phyloP scores from a whole-genome alignment of 257 asterid species.

The Rehmannia glutinosa region DNA sequence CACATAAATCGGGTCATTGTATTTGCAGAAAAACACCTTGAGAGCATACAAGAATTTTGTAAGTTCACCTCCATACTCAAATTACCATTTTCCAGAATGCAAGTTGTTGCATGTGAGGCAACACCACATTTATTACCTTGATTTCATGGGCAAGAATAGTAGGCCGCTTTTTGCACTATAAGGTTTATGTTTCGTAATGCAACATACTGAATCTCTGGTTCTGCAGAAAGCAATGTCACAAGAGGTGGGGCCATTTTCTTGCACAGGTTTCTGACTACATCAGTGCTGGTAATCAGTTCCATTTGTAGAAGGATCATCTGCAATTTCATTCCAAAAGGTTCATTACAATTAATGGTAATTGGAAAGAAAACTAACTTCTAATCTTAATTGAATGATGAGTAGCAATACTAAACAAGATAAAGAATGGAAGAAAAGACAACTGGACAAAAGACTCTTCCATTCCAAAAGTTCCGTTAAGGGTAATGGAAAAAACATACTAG shows the following conservation, averaged over 20 bases:
- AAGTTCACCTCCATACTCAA: conserved; percentile 10
- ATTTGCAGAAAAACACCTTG: conserved; percentile 97
- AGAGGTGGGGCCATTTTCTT: conserved; percentile 99
- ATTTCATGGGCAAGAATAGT: conserved; percentile 97
- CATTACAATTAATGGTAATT: background rate
- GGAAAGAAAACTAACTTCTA: conserved; percentile 7
- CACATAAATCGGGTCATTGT: conserved; percentile 97
- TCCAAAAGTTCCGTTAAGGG: conserved; percentile 6
- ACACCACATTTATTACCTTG: conserved; percentile 46
- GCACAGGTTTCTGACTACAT: conserved; percentile 95
- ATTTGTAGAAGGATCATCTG: conserved; percentile 99
- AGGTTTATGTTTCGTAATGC: conserved; percentile 95
- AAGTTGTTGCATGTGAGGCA: conserved; percentile 5
- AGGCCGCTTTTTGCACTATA: conserved; percentile 92
- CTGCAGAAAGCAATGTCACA: conserved; percentile 96
- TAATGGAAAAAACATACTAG: background rate
- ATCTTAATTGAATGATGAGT: background rate
- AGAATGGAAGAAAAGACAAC: background rate
- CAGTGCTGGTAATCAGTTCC: conserved; percentile 98
- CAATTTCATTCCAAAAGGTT: conserved; percentile 20
- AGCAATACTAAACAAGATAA: background rate
- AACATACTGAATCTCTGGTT: conserved; percentile 93
- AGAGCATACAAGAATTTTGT: conserved; percentile 15
- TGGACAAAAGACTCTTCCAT: background rate
- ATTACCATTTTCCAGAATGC: background rate